Conservation (phyloP, 371 early-diverging fungal species). For the Catenaria anguillulae region DNA sequence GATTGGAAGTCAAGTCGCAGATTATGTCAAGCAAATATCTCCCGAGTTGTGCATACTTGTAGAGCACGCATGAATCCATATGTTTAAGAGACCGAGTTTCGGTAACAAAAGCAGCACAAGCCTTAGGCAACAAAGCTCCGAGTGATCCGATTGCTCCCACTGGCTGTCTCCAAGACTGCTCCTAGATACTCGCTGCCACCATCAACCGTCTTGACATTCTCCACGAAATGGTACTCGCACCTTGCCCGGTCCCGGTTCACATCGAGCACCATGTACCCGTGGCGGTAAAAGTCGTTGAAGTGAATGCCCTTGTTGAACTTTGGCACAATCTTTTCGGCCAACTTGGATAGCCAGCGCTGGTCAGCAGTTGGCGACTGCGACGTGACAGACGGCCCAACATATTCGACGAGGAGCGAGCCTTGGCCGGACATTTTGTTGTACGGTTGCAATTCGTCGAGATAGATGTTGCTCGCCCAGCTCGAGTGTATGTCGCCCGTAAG, state of each 20-base stretch:
- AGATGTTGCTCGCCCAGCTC: not conserved
- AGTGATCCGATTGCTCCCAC: not conserved
- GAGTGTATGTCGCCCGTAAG: slow-evolving; percentile 2
- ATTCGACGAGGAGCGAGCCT: not conserved
- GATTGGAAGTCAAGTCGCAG: too few relatives aligned
- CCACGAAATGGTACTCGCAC: not conserved
- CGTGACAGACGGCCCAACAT: slow-evolving; percentile 5
- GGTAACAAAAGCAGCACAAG: too few relatives aligned
- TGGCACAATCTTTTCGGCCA: not conserved
- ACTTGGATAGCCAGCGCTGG: not conserved
- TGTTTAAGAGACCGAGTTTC: too few relatives aligned
- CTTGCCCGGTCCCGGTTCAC: not conserved
- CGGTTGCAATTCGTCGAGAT: not conserved
- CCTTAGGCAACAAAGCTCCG: not conserved
- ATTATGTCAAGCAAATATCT: too few relatives aligned
- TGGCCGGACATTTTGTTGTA: not conserved
- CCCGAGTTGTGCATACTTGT: too few relatives aligned
- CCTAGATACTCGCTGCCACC: not conserved
- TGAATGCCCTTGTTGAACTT: not conserved
- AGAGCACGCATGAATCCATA: too few relatives aligned
- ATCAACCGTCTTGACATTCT: not conserved
- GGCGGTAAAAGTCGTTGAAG: not conserved
- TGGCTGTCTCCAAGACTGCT: not conserved
- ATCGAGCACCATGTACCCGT: not conserved
- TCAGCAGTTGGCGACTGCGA: not conserved